Percentiles rank a stretch among this genome's conserved stretches.
Conservation (phyloP, 495 filamentous ascomycete species). For the Penicillium macrosclerotiorum region DNA sequence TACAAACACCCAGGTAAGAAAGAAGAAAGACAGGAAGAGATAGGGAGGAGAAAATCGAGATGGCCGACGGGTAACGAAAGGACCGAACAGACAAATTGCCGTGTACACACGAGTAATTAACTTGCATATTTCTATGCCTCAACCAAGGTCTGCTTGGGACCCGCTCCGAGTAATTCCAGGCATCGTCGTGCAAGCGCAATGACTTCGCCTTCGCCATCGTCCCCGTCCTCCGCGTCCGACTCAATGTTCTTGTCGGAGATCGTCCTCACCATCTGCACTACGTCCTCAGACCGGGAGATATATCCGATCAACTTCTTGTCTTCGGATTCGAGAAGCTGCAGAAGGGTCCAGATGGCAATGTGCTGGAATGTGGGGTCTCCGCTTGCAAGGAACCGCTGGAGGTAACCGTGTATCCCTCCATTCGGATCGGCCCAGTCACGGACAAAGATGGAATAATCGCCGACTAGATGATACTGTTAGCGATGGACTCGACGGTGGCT, state of each 20-base stretch:
- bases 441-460: constrained; percentile 94
- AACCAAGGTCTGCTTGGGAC: constrained; percentile 52
- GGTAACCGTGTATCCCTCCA: constrained; percentile 92
- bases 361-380: constrained; percentile 98
- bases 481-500: no score
- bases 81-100: constrained; percentile 13
- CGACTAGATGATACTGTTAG: constrained; percentile 59
- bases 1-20: constrained; percentile 30
- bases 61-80: constrained; percentile 10
- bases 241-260: constrained; percentile 90
- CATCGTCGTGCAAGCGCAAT: constrained; percentile 87
- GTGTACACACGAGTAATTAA: constrained; percentile 10
- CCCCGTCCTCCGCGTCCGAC: constrained; percentile 83
- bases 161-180: constrained; percentile 76
- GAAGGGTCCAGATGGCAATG: constrained; percentile 96
- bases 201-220: constrained; percentile 93
- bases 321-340: constrained; percentile 93
- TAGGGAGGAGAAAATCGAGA: constrained; percentile 9
- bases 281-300: constrained; percentile 82
- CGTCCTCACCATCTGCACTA: constrained; percentile 84
- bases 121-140: constrained; percentile 43
- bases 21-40: not conserved
- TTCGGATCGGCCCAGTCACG: constrained; percentile 89
- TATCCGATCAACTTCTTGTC: constrained; percentile 79
- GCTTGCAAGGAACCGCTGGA: constrained; percentile 86